These are phyloP conservation scores for Rhizoclosmatium globosum DNA, from an alignment of 192 early-diverging fungal genomes.

Conservation along the genomic window DNA sequence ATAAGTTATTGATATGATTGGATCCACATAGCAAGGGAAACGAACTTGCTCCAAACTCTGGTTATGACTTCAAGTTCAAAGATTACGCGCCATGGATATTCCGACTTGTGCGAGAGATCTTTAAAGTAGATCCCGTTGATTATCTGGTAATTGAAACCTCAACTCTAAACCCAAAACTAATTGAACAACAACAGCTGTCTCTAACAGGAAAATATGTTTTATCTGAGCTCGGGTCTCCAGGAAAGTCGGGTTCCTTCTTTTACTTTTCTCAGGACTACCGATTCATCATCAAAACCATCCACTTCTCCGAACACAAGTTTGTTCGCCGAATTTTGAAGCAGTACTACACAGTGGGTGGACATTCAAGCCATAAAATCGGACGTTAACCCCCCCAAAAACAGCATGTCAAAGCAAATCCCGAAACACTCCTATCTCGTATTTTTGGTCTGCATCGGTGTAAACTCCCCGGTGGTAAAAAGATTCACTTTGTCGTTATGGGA, in stretches of 20 bases:
- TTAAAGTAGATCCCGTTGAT: constrained; percentile 89
- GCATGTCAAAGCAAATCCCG: constrained; percentile 87
- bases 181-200: constrained; percentile 63
- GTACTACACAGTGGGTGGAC: constrained; percentile 77
- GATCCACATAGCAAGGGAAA: constrained; percentile 74
- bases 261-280: constrained; percentile 98
- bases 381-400: neutral
- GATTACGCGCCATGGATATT: constrained; percentile 99
- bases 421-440: constrained; percentile 93
- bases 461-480: constrained; percentile 88
- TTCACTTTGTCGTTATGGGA: constrained; percentile 99
- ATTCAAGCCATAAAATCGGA: constrained; percentile 12
- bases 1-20: neutral
- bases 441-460: constrained; percentile 97
- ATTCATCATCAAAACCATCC: constrained; percentile 99
- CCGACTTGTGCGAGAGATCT: constrained; percentile 84
- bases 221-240: constrained; percentile 92
- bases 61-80: constrained; percentile 99
- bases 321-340: constrained; percentile 85
- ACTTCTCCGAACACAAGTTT: constrained; percentile 94
- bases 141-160: constrained; percentile 74
- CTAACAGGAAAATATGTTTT: constrained; percentile 97
- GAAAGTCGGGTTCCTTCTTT: constrained; percentile 96
- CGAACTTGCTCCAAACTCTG: constrained; percentile 92
- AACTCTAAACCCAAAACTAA: neutral